These are phyloP conservation scores for Ceratocystis cubensis DNA, from an alignment of 2,329 filamentous ascomycete species.

Conservation along the genomic window DNA sequence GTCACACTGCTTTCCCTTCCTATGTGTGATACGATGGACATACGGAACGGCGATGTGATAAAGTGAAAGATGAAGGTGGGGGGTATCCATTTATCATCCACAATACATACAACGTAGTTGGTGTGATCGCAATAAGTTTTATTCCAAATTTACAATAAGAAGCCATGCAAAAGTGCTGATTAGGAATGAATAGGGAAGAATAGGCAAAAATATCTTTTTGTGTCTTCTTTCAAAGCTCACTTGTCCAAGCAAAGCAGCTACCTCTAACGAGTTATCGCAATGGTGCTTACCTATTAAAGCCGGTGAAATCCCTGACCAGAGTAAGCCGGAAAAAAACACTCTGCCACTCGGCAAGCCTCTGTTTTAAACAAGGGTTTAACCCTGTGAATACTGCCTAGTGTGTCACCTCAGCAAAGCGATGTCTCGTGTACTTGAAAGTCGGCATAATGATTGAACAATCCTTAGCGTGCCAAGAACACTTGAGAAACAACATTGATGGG, in stretches of 20 bases:
- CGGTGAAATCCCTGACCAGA: background rate
- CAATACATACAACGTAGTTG: background rate
- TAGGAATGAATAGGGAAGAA: too few relatives aligned
- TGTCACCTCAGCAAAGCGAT: background rate
- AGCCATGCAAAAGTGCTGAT: background rate
- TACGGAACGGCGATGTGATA: background rate
- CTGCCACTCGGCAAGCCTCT: background rate
- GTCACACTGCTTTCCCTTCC: too few relatives aligned
- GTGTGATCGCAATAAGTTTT: too few relatives aligned
- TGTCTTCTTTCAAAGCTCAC: background rate
- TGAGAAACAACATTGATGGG: background rate
- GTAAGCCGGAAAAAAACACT: background rate
- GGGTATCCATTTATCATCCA: background rate
- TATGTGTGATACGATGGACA: background rate
- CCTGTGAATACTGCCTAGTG: background rate
- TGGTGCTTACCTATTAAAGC: background rate
- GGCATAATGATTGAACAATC: conserved; percentile 5
- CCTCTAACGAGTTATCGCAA: background rate
- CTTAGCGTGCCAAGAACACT: background rate
- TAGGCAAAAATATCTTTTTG: background rate
- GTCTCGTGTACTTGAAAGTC: background rate
- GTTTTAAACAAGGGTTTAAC: conserved; percentile 1
- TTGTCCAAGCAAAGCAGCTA: background rate
- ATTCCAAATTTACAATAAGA: too few relatives aligned
- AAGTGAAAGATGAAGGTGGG: background rate